These are phyloP conservation scores for Plicaturopsis crispa DNA, from an alignment of 768 basidiomycete species.

Conservation along the genomic window DNA sequence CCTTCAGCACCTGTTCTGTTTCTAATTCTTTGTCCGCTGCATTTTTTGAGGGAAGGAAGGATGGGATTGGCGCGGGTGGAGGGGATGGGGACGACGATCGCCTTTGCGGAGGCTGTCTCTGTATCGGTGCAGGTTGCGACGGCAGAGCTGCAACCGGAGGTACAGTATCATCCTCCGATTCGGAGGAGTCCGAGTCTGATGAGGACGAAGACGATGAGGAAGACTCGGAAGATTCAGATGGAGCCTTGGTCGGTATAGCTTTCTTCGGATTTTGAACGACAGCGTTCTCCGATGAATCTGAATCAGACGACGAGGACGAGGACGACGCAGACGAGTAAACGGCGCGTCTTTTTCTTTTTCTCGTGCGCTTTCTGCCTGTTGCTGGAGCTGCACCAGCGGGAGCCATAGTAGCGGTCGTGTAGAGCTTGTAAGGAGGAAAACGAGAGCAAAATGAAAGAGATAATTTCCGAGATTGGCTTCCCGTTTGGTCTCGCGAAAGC, in stretches of 20 bases:
- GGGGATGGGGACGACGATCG: conserved; percentile 36
- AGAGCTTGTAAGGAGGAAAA: conserved; percentile 12
- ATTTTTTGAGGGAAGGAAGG: conserved; percentile 41
- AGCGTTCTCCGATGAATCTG: too few relatives aligned
- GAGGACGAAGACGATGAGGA: conserved; percentile 9
- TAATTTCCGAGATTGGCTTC: too few relatives aligned
- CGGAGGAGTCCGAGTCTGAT: conserved; percentile 1
- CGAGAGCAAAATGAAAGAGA: conserved; percentile 11
- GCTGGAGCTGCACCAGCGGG: conserved; percentile 22
- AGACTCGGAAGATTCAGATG: conserved; percentile 1
- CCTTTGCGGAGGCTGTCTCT: not conserved
- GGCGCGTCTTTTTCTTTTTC: conserved; percentile 49
- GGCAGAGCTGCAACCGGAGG: not conserved
- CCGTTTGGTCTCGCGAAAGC: too few relatives aligned
- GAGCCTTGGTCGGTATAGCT: not conserved
- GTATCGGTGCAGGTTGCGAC: not conserved
- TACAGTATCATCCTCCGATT: too few relatives aligned
- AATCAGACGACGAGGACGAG: conserved; percentile 26
- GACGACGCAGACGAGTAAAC: conserved; percentile 33
- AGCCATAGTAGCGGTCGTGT: conserved; percentile 16
- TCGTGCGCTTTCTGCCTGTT: conserved; percentile 34
- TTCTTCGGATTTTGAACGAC: not conserved
- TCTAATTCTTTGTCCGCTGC: conserved; percentile 22
- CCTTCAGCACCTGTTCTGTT: conserved; percentile 49
- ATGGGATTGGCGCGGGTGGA: conserved; percentile 37